phyloP scores from a whole-genome alignment of 2,329 filamentous ascomycete genomes.

The Alternaria sp. region DNA sequence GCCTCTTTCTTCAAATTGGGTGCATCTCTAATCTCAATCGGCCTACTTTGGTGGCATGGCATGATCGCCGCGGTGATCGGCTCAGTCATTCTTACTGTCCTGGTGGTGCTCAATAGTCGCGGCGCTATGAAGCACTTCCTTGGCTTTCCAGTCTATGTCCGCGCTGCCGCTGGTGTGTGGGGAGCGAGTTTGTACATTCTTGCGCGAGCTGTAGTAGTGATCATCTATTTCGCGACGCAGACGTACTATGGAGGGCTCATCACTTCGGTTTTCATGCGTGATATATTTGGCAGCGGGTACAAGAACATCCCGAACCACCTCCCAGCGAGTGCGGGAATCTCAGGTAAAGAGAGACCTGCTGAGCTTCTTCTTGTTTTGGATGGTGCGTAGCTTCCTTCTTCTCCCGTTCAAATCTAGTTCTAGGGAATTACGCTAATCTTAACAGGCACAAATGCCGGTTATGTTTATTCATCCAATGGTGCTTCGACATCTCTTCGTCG shows the following conservation, averaged over 20 bases:
- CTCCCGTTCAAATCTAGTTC: not conserved
- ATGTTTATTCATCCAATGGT: constrained; percentile 39
- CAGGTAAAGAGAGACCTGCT: constrained; percentile 32
- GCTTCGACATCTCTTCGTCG: constrained; percentile 32
- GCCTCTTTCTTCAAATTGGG: constrained; percentile 33
- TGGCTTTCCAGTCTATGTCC: constrained; percentile 31
- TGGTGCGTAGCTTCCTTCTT: constrained; percentile 11
- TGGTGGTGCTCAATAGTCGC: constrained; percentile 31
- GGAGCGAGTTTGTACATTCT: constrained; percentile 33
- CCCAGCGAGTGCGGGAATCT: constrained; percentile 53
- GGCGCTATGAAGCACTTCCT: constrained; percentile 33
- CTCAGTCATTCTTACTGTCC: constrained; percentile 25
- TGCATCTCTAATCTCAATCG: constrained; percentile 31
- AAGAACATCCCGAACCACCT: constrained; percentile 56
- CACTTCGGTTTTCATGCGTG: constrained; percentile 33
- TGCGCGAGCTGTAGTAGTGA: constrained; percentile 29
- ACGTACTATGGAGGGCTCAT: constrained; percentile 34
- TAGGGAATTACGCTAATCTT: constrained; percentile 3
- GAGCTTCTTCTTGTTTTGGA: constrained; percentile 38
- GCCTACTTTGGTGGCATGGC: constrained; percentile 33
- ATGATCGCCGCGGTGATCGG: constrained; percentile 32
- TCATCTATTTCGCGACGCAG: constrained; percentile 33
- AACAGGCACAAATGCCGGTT: constrained; percentile 35
- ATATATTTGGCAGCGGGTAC: constrained; percentile 31
- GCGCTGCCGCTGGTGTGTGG: constrained; percentile 29